These are phyloP conservation scores for Populus hybrid DNA, from an alignment of 441 rosid species.

Conservation along the genomic window DNA sequence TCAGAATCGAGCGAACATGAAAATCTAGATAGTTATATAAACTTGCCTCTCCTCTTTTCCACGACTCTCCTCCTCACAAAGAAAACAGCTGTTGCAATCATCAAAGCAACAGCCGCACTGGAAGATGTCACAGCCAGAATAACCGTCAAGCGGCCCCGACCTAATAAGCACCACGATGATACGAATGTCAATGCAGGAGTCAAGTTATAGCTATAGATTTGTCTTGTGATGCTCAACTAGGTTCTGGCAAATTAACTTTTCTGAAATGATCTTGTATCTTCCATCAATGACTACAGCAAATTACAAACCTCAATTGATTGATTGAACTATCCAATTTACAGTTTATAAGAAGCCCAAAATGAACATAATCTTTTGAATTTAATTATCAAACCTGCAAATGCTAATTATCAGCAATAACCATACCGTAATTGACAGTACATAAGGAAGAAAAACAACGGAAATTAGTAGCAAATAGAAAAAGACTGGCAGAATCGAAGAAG, in stretches of 20 bases:
- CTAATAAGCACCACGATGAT: constrained; percentile 27
- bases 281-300: background rate
- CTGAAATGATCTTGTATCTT: background rate
- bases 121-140: constrained; percentile 51
- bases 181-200: background rate
- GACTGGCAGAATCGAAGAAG: background rate
- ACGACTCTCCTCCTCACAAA: constrained; percentile 33
- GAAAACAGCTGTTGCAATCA: constrained; percentile 37
- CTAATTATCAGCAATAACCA: too few relatives aligned
- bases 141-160: constrained; percentile 37
- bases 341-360: background rate
- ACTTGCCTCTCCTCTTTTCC: constrained; percentile 51
- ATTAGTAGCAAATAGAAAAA: background rate
- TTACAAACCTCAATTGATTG: background rate
- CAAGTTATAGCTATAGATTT: background rate
- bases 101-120: constrained; percentile 42
- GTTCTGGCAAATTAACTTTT: background rate
- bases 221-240: background rate
- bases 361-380: background rate
- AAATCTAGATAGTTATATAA: background rate
- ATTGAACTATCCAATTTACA: too few relatives aligned
- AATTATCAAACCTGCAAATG: too few relatives aligned
- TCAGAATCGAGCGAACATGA: background rate
- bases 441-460: background rate
- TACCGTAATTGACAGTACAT: background rate